A percentile compares a stretch with the other conserved stretches of the same genome.
These are phyloP conservation scores for Trypanosoma lewisi DNA, from an alignment of 208 protist genomes.

Conservation along the genomic window DNA sequence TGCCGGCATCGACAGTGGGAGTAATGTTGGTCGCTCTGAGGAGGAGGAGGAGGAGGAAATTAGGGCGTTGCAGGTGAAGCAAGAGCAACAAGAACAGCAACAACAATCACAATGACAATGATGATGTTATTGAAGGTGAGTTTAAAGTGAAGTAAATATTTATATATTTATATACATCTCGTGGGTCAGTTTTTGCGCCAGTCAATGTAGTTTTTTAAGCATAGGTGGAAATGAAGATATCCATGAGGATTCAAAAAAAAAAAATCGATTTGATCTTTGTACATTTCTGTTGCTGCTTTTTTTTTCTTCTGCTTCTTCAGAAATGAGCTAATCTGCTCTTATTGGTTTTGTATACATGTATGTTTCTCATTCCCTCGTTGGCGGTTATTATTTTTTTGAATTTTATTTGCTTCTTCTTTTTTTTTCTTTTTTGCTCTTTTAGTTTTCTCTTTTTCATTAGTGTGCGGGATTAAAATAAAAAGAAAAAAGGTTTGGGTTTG, in stretches of 20 bases:
- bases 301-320: neutral
- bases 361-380: no score
- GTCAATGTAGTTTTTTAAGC: neutral
- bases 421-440: slow-evolving; percentile 18
- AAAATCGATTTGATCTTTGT: neutral
- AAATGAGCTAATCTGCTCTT: neutral
- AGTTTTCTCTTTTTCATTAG: neutral
- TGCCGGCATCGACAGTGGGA: neutral
- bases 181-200: no score
- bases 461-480: slow-evolving; percentile 10
- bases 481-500: no score
- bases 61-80: no score
- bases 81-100: neutral
- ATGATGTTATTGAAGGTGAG: neutral
- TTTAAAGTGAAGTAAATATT: neutral
- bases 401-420: slow-evolving; percentile 8
- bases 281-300: slow-evolving; percentile 5
- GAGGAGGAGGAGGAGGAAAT: neutral
- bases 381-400: no score
- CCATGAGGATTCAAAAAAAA: neutral
- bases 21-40: neutral
- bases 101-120: neutral
- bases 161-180: no score
- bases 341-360: no score
- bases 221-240: neutral